Evolutionary conservation across 768 basidiomycete species (phyloP), one percentile per base, ranked within the genome.

Genomic region (Russula griseocarnosa): DNA sequence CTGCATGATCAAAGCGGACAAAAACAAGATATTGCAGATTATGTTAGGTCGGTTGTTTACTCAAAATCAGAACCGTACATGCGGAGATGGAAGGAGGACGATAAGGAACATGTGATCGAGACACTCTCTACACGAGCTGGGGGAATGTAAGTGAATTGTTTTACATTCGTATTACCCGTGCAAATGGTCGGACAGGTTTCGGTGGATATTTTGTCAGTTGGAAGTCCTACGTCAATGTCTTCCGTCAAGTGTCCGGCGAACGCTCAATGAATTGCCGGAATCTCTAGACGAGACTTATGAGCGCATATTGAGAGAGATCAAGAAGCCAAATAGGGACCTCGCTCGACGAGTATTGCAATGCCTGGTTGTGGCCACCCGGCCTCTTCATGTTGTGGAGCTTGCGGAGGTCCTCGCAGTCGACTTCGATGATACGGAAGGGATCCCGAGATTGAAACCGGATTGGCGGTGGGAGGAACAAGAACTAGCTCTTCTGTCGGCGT

Each of bases 1-100:
- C 34, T 61, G 1, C 44, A 61, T 2, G 46, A 61, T 11, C 16
- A 61, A 36, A 13, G 22, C 5, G 53, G 61, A 8, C 61, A 61
- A 49, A 55, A 14, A 10, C 8, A 49, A 20, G 61, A 54, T 3
- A 49, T 62, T 3, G 34, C 10, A 0, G 20, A 38, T 26, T 62
- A 56, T 16, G 18, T 56, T 20, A 20, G 18, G 32, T 32, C 24
- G 1, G n/a, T 55, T 5, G 36, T 61, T 8, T 18, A 55, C 10
- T 61, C 60, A 5, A 53, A 46, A 8, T 30, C 22, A 26, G 28
- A 38, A 24, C 10, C 22, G 24, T 34, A n/a, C 8, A 40, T 42
- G 22, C 24, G 30, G 6, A 54, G 52, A 34, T 61, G 40, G 60
- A 18, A 11, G 22, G 16, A 7, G 36, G 24, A 40, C 5, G 50